phyloP scores from a whole-genome alignment of 208 protist species.

The Wallacemonas sp. region DNA sequence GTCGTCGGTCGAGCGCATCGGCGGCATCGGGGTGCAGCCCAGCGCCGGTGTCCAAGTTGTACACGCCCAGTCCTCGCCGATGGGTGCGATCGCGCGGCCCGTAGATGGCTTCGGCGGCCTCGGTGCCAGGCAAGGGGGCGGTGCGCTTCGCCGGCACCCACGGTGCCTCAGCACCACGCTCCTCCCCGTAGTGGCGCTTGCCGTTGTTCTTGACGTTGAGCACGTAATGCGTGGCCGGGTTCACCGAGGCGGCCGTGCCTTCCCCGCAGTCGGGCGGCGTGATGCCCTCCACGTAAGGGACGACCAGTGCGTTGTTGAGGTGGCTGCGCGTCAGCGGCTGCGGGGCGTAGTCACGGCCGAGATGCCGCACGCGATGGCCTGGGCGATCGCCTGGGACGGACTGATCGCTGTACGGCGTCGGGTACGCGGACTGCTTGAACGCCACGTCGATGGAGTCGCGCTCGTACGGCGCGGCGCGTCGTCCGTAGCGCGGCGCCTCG shows the following conservation, averaged over 20 bases:
- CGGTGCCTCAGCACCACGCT: conserved; percentile 30
- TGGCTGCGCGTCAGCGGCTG: conserved; percentile 41
- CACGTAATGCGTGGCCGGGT: conserved; percentile 35
- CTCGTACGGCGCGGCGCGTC: neutral
- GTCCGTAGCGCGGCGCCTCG: neutral
- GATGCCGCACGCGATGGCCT: conserved; percentile 33
- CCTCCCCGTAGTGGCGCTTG: conserved; percentile 71
- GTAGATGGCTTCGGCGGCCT: neutral
- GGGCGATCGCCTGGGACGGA: conserved; percentile 71
- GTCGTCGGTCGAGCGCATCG: conserved; percentile 17
- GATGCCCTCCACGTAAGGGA: conserved; percentile 24
- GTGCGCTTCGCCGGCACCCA: conserved; percentile 37
- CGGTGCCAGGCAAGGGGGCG: conserved; percentile 7
- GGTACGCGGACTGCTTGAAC: conserved; percentile 70
- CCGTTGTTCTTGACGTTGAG: conserved; percentile 66
- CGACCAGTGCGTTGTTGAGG: conserved; percentile 44
- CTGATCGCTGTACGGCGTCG: conserved; percentile 68
- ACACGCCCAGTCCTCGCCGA: conserved; percentile 32
- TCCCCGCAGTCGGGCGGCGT: conserved; percentile 4
- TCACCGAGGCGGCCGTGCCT: conserved; percentile 19
- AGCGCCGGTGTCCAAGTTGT: conserved; percentile 21
- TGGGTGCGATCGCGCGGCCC: conserved; percentile 9
- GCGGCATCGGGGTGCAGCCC: conserved; percentile 30
- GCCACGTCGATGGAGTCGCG: conserved; percentile 66
- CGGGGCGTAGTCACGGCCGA: conserved; percentile 36